Conservation (phyloP, 495 filamentous ascomycete genomes). For the Aspergillus sclerotiicarbonarius region DNA sequence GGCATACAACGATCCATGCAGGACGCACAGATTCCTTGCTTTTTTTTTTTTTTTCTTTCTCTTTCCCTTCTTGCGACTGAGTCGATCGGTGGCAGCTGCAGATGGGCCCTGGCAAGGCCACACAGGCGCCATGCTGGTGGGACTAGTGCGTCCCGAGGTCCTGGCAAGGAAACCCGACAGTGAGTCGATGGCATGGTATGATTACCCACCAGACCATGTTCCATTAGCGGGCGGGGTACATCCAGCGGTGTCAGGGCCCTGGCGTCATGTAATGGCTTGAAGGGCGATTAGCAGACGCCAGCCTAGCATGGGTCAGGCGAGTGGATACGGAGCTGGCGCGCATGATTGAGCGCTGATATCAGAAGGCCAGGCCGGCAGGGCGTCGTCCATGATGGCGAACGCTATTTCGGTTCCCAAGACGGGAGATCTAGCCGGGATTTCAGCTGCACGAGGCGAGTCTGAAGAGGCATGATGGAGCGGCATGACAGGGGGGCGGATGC, state of each 20-base stretch:
- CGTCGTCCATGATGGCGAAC: not conserved
- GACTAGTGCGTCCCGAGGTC: conserved; percentile 14
- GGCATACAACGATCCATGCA: conserved; percentile 10
- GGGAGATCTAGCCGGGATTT: conserved; percentile 12
- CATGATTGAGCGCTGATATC: not conserved
- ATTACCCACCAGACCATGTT: conserved; percentile 4
- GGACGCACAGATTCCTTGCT: conserved; percentile 14
- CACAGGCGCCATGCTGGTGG: conserved; percentile 14
- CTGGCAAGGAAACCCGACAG: conserved; percentile 11
- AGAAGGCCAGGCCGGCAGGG: conserved; percentile 1
- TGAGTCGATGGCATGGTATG: conserved; percentile 13
- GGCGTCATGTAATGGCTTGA: conserved; percentile 4
- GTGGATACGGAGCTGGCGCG: not conserved
- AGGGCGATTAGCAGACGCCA: conserved; percentile 10
- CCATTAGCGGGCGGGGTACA: conserved; percentile 12
- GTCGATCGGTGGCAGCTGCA: conserved; percentile 8
- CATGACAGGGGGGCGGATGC: conserved; percentile 1
- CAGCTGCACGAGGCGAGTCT: conserved; percentile 14
- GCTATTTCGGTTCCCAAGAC: conserved; percentile 10
- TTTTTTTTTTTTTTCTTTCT: conserved; percentile 16
- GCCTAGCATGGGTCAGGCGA: conserved; percentile 5
- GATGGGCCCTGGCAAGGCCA: conserved; percentile 6
- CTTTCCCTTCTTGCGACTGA: conserved; percentile 1
- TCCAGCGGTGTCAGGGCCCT: not conserved
- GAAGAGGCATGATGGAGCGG: conserved; percentile 6